Evolutionary conservation across 495 filamentous ascomycete genomes (phyloP), one percentile per base, ranked within the genome.

Genomic region (Mycothermus thermophilus): DNA sequence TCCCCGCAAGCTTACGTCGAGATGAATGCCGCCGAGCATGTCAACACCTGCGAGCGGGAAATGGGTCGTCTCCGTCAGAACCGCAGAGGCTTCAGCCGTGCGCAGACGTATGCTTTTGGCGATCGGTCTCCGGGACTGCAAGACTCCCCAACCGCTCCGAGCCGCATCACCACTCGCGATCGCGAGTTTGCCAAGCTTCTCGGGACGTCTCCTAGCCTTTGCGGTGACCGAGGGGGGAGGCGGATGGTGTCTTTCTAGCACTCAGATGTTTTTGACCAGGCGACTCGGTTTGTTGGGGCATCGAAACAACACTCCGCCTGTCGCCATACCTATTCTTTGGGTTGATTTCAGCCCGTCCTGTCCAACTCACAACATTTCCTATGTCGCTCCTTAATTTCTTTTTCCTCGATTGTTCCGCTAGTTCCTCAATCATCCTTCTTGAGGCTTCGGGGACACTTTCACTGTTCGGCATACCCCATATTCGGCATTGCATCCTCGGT

Each of bases 1-100:
- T 83, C 74, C 37, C 90, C 90, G 7, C 87, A 93, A 49, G 81
- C 86, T 41, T 99, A 99, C 47, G 83, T 96, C 18, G 83, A 87
- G 57, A 99, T 99, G 92, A 77, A 71, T 34, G 80, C 77, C 42
- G 77, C 86, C 44, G 80, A 86, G 53, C 87, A 96, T 54, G 78
- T 80, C 41, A 74, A 77, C 42, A 86, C 85, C 19, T 95, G 90
- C 47, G 92, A 96, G 66, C 77, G 82, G 46, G 87, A 90, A 41
- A 79, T 99, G 66, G 83, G 82, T 42, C 84, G 82, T 52, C 72
- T 99, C 41, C 69, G 72, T 38, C 57, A 66, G 48, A 80, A 81
- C 45, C 79, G 92, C 27, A 74, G 75, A 41, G 87, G 90, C 49
- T 58, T 99, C 30, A 74, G 74, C 44, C 71, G 92, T 26, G 86